These are phyloP conservation scores for Vanderwaltozyma tropicalis DNA, from an alignment of 805 yeast genomes.

Conservation along the genomic window DNA sequence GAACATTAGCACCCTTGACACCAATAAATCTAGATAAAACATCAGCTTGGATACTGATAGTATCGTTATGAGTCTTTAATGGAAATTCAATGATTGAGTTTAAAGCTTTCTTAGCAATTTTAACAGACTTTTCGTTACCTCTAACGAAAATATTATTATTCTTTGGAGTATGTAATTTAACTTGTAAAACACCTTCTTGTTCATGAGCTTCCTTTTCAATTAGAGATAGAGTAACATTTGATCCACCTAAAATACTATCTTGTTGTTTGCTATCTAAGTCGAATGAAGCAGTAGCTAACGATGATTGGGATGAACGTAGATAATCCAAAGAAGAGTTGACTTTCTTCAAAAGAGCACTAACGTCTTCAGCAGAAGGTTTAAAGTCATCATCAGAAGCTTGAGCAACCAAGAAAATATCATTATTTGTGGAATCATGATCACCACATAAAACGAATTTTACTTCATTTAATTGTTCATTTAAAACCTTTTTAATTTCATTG, in stretches of 20 bases:
- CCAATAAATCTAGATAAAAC: slow-evolving; percentile 80
- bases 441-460: slow-evolving; percentile 55
- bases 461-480: slow-evolving; percentile 25
- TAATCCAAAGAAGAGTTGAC: slow-evolving; percentile 46
- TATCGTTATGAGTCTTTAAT: slow-evolving; percentile 27
- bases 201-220: slow-evolving; percentile 29
- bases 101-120: slow-evolving; percentile 29
- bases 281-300: slow-evolving; percentile 41
- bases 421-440: slow-evolving; percentile 32
- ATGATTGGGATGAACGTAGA: slow-evolving; percentile 48
- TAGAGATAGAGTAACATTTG: slow-evolving; percentile 13
- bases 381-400: slow-evolving; percentile 49
- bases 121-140: slow-evolving; percentile 60
- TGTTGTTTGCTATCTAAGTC: slow-evolving; percentile 47
- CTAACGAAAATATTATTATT: slow-evolving; percentile 50
- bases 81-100: slow-evolving; percentile 22
- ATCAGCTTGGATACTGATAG: slow-evolving; percentile 50
- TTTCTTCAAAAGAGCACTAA: slow-evolving; percentile 39
- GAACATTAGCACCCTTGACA: slow-evolving; percentile 69
- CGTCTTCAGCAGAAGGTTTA: slow-evolving; percentile 55
- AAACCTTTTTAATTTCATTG: slow-evolving; percentile 17
- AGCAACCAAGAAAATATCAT: slow-evolving; percentile 47
- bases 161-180: slow-evolving; percentile 41
- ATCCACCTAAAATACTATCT: slow-evolving; percentile 25
- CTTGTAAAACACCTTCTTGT: slow-evolving; percentile 29